Conservation (phyloP, 1,284 basidiomycete genomes). For the Bjerkandera adusta region DNA sequence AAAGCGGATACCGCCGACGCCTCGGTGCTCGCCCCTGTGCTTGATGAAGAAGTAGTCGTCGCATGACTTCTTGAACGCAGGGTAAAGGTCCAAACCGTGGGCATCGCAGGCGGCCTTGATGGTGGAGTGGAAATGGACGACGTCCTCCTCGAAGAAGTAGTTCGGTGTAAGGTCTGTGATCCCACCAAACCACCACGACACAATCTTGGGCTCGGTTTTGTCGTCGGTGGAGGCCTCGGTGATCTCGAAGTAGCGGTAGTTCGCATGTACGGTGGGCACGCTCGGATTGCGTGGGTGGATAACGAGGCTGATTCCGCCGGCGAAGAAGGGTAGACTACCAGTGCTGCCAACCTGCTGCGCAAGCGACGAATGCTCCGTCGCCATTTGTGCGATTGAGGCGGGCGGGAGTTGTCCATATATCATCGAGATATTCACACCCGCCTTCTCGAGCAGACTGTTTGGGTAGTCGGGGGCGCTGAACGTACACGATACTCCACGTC, state of each 20-base stretch:
- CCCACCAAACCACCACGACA: constrained; percentile 99
- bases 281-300: constrained; percentile 93
- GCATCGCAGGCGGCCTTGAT: constrained; percentile 77
- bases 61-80: constrained; percentile 92
- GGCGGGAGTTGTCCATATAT: constrained; percentile 90
- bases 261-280: constrained; percentile 90
- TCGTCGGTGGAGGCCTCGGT: constrained; percentile 47
- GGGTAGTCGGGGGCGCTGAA: constrained; percentile 59
- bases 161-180: constrained; percentile 93
- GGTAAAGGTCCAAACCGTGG: constrained; percentile 73
- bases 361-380: constrained; percentile 83
- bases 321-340: constrained; percentile 87
- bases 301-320: constrained; percentile 88
- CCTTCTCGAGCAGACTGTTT: constrained; percentile 84
- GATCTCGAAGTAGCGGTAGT: constrained; percentile 97
- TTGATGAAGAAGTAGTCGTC: constrained; percentile 95
- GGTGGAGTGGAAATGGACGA: constrained; percentile 81
- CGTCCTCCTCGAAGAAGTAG: constrained; percentile 90
- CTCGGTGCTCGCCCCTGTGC: constrained; percentile 85
- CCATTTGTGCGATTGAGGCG: constrained; percentile 90
- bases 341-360: constrained; percentile 57
- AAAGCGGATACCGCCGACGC: constrained; percentile 95
- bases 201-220: constrained; percentile 38
- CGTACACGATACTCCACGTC: constrained; percentile 88
- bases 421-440: constrained; percentile 93